Evolutionary conservation across 257 asterid species (phyloP), one percentile per base, ranked within the genome.

Genomic region (Solanum sitiens): DNA sequence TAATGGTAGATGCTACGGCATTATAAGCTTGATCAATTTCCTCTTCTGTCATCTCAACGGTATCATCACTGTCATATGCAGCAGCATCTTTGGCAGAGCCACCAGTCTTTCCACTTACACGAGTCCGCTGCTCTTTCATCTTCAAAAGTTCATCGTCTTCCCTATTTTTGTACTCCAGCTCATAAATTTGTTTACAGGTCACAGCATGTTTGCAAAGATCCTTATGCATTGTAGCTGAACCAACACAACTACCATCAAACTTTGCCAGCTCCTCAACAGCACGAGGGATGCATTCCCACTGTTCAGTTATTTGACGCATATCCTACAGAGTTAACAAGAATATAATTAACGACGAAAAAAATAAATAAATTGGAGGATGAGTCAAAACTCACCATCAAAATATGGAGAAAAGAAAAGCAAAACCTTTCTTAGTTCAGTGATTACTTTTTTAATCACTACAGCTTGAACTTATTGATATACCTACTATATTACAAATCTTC

Each of bases 1-100:
- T 20, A 47, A 86, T n/a, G 16, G 88, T 86, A 72, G 88, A 86
- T 80, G 92, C 88, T 71, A 96, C 53, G 75, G 89, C 80, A 88
- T 88, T 89, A 86, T 92, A 96, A 80, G 99, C 99, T 61, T 86
- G 91, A 42, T 95, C 93, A 42, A 95, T 95, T 88, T 97, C 99
- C n/a, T 97, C 98, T 91, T 95, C 99, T 15, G 98, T 94, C 99
- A 97, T 95, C 94, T 94, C 99, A 73, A 97, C 68, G 2, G 99
- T 97, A 83, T 96, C 97, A 90, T 96, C 98, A 73, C 96, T 95
- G 79, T 95, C 98, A 50, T 90, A 91, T 89, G 87, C 83, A 44
- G 89, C 75, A 47, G 85, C 90, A 39, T 86, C 92, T 59, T 84
- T 65, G 20, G 75, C 89, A 83, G 44, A 83, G 5, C 61, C 75